Percentiles rank a stretch among this genome's conserved stretches.
Evolutionary conservation across 2,329 filamentous ascomycete genomes (phyloP).

Genomic region (Setomelanomma holmii): DNA sequence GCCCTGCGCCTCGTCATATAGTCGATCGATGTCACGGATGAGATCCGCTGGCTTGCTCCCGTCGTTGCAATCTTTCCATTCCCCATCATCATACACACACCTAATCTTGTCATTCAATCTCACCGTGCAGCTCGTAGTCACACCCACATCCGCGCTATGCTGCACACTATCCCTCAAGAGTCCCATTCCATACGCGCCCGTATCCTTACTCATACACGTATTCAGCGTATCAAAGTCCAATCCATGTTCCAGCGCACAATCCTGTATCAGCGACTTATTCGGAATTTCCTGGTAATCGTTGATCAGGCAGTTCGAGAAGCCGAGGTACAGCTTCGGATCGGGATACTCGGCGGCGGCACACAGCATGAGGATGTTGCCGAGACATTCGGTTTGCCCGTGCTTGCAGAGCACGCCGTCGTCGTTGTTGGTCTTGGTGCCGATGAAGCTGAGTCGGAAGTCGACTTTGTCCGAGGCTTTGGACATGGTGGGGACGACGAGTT

Average conservation of each 20-base stretch:
- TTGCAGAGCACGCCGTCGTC: conserved; percentile 87
- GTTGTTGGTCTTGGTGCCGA: conserved; percentile 74
- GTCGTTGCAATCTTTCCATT: conserved; percentile 80
- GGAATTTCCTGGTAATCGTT: conserved; percentile 80
- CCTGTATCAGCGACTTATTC: conserved; percentile 75
- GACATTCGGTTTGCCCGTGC: conserved; percentile 88
- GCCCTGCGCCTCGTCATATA: conserved; percentile 56
- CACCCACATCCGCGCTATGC: conserved; percentile 61
- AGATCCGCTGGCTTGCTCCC: conserved; percentile 74
- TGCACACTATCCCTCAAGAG: conserved; percentile 73
- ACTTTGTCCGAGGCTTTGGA: conserved; percentile 81
- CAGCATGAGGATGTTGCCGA: conserved; percentile 93
- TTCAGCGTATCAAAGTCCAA: conserved; percentile 84
- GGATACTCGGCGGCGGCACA: conserved; percentile 86
- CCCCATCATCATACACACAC: conserved; percentile 79
- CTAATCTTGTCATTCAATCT: conserved; percentile 78
- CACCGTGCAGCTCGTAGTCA: conserved; percentile 57
- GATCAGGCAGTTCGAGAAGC: conserved; percentile 90
- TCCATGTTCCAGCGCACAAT: conserved; percentile 90
- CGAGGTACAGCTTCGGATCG: conserved; percentile 84
- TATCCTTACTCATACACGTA: conserved; percentile 78
- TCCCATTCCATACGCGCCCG: conserved; percentile 73
- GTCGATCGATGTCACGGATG: conserved; percentile 76
- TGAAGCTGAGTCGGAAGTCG: conserved; percentile 88
- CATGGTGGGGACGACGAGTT: conserved; percentile 87